Conservation (phyloP, 176 grass and related monocot species). For the Cenchrus purpureus region DNA sequence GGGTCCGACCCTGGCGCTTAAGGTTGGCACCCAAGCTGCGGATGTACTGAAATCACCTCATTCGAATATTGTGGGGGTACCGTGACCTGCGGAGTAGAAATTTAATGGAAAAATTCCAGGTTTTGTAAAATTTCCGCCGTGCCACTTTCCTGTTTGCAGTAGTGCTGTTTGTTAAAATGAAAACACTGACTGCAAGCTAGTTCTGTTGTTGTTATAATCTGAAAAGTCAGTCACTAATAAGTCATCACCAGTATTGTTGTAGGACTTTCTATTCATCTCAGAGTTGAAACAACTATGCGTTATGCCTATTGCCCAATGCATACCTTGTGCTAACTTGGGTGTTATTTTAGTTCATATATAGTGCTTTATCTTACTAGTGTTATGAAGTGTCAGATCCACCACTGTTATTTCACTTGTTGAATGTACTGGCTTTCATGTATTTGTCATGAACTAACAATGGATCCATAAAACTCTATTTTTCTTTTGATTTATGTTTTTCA, state of each 20-base stretch:
- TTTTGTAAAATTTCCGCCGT: neutral
- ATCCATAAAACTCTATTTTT: conserved; percentile 17
- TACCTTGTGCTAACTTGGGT: neutral
- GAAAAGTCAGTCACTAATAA: neutral
- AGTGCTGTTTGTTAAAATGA: neutral
- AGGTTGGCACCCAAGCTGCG: neutral
- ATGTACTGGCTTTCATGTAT: neutral
- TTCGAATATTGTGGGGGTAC: neutral
- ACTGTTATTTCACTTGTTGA: neutral
- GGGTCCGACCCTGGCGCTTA: neutral
- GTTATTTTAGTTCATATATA: neutral
- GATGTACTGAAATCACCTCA: neutral
- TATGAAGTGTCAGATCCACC: neutral
- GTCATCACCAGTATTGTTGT: neutral
- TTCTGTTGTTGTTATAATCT: neutral
- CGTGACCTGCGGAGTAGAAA: neutral
- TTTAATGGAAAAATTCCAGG: neutral
- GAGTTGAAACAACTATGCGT: neutral
- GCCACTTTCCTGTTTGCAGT: neutral
- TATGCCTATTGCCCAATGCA: neutral
- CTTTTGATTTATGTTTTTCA: conserved; percentile 16
- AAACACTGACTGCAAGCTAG: neutral
- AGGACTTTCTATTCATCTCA: neutral
- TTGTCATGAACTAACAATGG: neutral
- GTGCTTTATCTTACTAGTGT: neutral